Evolutionary conservation across 2,329 filamentous ascomycete genomes (phyloP), one percentile per base, ranked within the genome.

Genomic region (Fusarium agapanthi): DNA sequence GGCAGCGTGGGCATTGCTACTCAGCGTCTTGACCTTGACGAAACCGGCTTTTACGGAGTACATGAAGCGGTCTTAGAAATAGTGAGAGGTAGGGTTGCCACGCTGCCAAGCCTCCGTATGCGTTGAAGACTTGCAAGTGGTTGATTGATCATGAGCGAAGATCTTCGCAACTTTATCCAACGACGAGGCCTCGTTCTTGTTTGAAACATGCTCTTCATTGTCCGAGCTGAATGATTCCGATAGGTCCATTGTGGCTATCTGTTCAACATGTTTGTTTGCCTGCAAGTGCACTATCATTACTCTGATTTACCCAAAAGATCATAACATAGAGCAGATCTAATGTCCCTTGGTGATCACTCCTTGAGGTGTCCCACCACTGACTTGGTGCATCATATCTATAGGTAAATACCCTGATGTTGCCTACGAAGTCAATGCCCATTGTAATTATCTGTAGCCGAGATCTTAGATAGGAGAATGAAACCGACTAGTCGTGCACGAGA

Each of bases 1-100:
- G 37, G 48, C 26, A 63, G n/a, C 64, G 54, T 35, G 37, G 48
- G 35, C 65, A 61, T 65, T 54, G 45, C 38, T 41, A 35, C 57
- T 61, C 57, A 67, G 59, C 61, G 64, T 69, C 64, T 61, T 35
- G 50, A 61, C 48, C 37, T 55, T 28, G 71, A 63, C 59, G 65
- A 70, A 69, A 57, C 62, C 65, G 60, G 63, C 48, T 38, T 65
- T 43, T 37, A 48, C n/a, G n/a, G n/a, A n/a, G n/a, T n/a, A n/a
- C 51, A 45, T 56, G 69, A 65, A 60, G 70, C 47, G 59, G 58
- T 62, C 51, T 54, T 59, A 37, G 30, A 20, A 69, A 50, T 60
- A 44, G 50, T 35, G 41, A 30, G 51, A 51, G 54, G 71, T 48
- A 51, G 43, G 66, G 61, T 73, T 59, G 50, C 69, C 71, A 58